Evolutionary conservation across 768 basidiomycete genomes (phyloP).

Genomic region (Tulasnella sp.): DNA sequence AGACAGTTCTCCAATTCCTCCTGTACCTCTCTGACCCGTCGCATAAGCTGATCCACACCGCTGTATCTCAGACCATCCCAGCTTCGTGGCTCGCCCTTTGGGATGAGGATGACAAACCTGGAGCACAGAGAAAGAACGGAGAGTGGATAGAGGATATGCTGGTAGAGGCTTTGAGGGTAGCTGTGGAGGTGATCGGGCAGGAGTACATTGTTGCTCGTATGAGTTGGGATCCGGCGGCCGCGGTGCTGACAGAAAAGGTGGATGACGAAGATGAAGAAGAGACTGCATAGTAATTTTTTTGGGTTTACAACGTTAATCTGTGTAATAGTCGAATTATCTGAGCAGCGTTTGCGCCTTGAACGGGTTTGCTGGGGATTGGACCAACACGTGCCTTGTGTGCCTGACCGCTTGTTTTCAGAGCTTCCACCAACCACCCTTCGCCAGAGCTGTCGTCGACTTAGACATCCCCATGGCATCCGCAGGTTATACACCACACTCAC

Average conservation of each 20-base stretch:
- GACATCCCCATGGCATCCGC: slow-evolving; percentile 1
- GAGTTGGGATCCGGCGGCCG: slow-evolving; percentile 50
- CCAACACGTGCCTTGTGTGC: slow-evolving; percentile 9
- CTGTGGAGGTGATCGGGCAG: slow-evolving; percentile 85
- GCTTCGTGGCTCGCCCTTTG: slow-evolving; percentile 79
- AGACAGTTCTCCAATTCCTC: slow-evolving; percentile 53
- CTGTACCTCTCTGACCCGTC: slow-evolving; percentile 67
- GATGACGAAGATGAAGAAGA: not conserved
- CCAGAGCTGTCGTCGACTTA: not conserved
- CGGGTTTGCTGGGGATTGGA: not conserved
- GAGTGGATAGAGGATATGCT: slow-evolving; percentile 95
- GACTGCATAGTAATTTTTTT: not conserved
- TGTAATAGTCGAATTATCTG: slow-evolving; percentile 6
- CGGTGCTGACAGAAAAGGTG: slow-evolving; percentile 23
- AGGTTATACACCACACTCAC: slow-evolving; percentile 15
- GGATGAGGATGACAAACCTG: slow-evolving; percentile 43
- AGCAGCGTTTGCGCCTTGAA: not conserved
- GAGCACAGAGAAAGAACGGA: slow-evolving; percentile 14
- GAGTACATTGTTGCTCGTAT: slow-evolving; percentile 81
- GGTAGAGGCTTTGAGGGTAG: slow-evolving; percentile 75
- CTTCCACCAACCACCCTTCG: not conserved
- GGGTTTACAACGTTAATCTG: not conserved
- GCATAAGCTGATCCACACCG: slow-evolving; percentile 68
- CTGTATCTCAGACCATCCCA: slow-evolving; percentile 77
- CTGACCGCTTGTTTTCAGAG: slow-evolving; percentile 6